Base-by-base conservation (phyloP, 768 basidiomycete species). In the Boletus sp. region DNA sequence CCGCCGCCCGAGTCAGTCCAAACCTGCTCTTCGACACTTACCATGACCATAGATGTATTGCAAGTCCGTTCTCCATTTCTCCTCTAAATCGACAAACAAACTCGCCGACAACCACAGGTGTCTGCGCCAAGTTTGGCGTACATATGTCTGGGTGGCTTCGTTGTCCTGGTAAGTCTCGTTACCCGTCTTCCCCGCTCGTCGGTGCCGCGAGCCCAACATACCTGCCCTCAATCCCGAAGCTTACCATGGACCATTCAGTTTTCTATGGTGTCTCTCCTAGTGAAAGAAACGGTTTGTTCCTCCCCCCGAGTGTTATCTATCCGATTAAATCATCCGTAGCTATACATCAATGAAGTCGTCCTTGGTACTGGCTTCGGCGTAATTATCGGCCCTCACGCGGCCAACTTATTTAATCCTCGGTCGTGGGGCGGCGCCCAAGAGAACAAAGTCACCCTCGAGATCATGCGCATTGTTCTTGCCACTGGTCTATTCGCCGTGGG, bases 401-500 rank as follows among this genome's bases (percentile, higher is more conserved):
- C 83, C 29, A 78, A 80, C 34, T 72, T 87, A 8, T 90, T 95
- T 70, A 74, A 93, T 61, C 94, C 93, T 7, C 79, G 87, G 4
- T 75, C 77, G 3, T 97, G 93, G 93, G 80, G 79, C 87, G 80
- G 79, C 21, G 30, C 65, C 4, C 62, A 70, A 14, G 64, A 75
- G 34, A 72, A 71, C 35, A 77, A 81, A 63, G 82, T 99, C 54
- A 98, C 95, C 1, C 79, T 92, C 19, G 94, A 96, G 70, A 73
- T 96, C 17, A 94, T 87, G 74, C 80, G 94, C 9, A 72, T 97
- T 33, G 89, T 97, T 47, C 88, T 99, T 42, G 95, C 88, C 4
- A 87, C 90, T 2, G 91, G 93, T 27, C 82, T 98, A 2, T 99
- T 99, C 63, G 90, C 95, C 7, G 92, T 98, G 32, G 96, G 96